Evolutionary conservation across 106 monocot genomes (phyloP), one percentile per base, ranked within the genome.

Genomic region (Narthecium ossifragum): DNA sequence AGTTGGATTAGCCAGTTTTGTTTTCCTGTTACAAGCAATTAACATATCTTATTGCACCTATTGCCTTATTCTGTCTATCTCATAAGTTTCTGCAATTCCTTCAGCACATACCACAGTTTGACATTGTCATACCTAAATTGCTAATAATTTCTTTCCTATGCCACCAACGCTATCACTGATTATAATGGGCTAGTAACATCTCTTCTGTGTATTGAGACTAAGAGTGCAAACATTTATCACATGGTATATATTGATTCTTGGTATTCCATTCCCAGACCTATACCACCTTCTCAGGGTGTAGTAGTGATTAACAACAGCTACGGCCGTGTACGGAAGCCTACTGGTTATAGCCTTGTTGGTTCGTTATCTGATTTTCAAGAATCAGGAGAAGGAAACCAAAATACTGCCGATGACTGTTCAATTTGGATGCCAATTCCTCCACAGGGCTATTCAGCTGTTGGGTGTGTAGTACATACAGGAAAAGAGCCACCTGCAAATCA

Each of bases 401-500:
- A 51, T 43, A 41, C n/a, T 40, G 55, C 73, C 30, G 71, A 46
- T 69, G 86, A 78, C 7, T 90, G 90, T 58, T 96, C 86, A 26
- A 73, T 96, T 38, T 96, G 96, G 96, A 56, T 79, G 70, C 96
- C 96, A 46, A 65, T 96, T 66, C 75, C 96, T 20, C 96, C 96
- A 76, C 71, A 83, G 46, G 96, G 96, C 60, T 96, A 96, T 61
- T 70, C 71, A 38, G 90, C 96, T 48, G 31, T 96, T 9, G 96
- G 96, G 9, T 96, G 86, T 70, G 86, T 96, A 29, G 86, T 73
- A 14, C 77, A 96, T 55, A n/a, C 71, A 6, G 96, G 86, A 65
- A 80, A 41, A 23, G 67, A 78, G 24, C 78, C 90, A 53, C 96
- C 96, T 47, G 55, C 90, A 51, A 86, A 76, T 69, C 90, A 96